Evolutionary conservation across 2,329 filamentous ascomycete genomes (phyloP).

Genomic region (Alternaria conjuncta): DNA sequence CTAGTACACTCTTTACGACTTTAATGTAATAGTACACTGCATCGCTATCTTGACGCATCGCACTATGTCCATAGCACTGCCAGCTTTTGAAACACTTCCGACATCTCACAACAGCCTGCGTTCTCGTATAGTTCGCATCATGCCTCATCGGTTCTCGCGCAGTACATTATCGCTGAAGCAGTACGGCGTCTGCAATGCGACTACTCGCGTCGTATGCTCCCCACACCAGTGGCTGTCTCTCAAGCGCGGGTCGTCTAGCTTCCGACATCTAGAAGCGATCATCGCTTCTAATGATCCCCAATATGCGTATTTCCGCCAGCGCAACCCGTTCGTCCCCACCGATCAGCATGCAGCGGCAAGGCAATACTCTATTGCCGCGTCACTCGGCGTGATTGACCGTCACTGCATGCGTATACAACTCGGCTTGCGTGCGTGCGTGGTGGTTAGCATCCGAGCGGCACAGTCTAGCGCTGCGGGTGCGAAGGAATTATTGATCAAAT

Average conservation of each 20-base stretch:
- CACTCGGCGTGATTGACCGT: neutral
- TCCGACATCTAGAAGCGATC: neutral
- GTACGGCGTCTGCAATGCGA: neutral
- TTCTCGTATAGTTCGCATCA: neutral
- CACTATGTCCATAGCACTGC: neutral
- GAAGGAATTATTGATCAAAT: neutral
- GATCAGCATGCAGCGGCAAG: neutral
- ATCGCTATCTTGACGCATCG: neutral
- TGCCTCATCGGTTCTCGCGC: neutral
- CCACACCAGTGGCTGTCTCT: neutral
- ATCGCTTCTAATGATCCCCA: neutral
- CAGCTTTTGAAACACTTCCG: neutral
- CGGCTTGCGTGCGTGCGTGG: neutral
- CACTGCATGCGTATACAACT: neutral
- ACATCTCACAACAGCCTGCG: neutral
- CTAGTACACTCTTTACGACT: slow-evolving; percentile 26
- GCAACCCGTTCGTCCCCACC: neutral
- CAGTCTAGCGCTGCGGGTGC: neutral
- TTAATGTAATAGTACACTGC: slow-evolving; percentile 8
- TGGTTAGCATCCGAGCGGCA: neutral
- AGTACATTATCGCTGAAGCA: neutral
- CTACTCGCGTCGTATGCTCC: neutral
- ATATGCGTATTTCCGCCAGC: neutral
- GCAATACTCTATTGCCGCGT: neutral
- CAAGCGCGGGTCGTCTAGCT: neutral